phyloP scores from a whole-genome alignment of 2,329 filamentous ascomycete genomes.

The Fusarium circinatum region DNA sequence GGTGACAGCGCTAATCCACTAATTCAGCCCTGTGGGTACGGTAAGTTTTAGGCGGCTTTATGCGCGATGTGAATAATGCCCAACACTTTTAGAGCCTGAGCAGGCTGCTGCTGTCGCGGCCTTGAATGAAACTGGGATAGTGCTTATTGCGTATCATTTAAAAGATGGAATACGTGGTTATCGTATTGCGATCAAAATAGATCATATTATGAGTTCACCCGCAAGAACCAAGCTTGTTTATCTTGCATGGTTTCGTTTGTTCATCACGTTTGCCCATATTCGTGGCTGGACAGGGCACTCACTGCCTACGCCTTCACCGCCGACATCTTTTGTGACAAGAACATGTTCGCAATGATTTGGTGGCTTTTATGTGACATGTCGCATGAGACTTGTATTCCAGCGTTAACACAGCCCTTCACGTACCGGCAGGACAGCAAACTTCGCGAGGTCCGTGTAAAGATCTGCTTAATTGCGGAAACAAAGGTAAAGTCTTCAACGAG shows the following conservation, averaged over 20 bases:
- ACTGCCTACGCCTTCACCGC: neutral
- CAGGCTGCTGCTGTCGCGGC: neutral
- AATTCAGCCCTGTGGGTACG: neutral
- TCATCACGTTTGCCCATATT: neutral
- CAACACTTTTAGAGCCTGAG: neutral
- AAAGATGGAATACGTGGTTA: accelerated
- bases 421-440: neutral
- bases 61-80: neutral
- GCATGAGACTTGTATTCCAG: accelerated
- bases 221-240: neutral
- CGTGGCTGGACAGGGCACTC: neutral
- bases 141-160: neutral
- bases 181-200: neutral
- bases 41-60: neutral
- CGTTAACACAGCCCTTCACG: neutral
- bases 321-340: neutral
- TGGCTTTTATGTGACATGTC: accelerated
- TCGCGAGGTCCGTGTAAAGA: neutral
- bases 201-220: neutral
- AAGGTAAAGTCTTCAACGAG: neutral
- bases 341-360: neutral
- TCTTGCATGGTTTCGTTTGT: neutral
- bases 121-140: neutral
- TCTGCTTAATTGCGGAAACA: neutral
- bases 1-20: neutral